Percentiles rank a stretch among this genome's conserved stretches.
These are phyloP conservation scores for Fusarium clavum DNA, from an alignment of 2,329 filamentous ascomycete genomes.

Conservation along the genomic window DNA sequence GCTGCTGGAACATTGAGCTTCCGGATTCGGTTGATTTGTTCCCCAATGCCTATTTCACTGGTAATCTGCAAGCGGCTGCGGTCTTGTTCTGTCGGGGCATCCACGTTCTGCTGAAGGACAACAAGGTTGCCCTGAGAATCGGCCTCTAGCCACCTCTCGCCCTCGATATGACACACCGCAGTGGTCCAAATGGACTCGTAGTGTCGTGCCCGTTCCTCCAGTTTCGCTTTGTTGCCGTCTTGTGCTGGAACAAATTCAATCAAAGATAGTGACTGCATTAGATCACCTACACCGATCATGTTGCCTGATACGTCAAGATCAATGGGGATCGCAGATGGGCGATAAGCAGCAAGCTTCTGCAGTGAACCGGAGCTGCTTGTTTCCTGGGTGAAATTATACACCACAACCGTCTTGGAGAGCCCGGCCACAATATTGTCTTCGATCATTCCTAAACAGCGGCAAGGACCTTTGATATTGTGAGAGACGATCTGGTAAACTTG, in stretches of 20 bases:
- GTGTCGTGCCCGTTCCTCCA: slow-evolving; percentile 82
- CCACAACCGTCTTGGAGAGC: slow-evolving; percentile 85
- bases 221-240: slow-evolving; percentile 67
- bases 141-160: slow-evolving; percentile 81
- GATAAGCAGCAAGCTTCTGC: slow-evolving; percentile 78
- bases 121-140: slow-evolving; percentile 91
- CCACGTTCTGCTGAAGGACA: slow-evolving; percentile 78
- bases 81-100: slow-evolving; percentile 81
- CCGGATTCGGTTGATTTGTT: slow-evolving; percentile 92
- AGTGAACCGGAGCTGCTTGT: slow-evolving; percentile 69
- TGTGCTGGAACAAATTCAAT: slow-evolving; percentile 74
- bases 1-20: slow-evolving; percentile 75
- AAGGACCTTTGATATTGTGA: slow-evolving; percentile 79
- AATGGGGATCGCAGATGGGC: slow-evolving; percentile 85
- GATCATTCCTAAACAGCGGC: slow-evolving; percentile 80
- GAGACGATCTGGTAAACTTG: slow-evolving; percentile 78
- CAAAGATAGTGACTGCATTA: slow-evolving; percentile 92
- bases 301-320: slow-evolving; percentile 80
- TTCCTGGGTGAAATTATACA: slow-evolving; percentile 67
- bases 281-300: slow-evolving; percentile 84
- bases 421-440: slow-evolving; percentile 84
- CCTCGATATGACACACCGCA: slow-evolving; percentile 77
- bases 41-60: slow-evolving; percentile 86
- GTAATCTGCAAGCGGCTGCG: slow-evolving; percentile 76
- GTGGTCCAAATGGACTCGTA: slow-evolving; percentile 87